Evolutionary conservation across 2,329 filamentous ascomycete species (phyloP).

Genomic region (Ceratocystis smalleyi): DNA sequence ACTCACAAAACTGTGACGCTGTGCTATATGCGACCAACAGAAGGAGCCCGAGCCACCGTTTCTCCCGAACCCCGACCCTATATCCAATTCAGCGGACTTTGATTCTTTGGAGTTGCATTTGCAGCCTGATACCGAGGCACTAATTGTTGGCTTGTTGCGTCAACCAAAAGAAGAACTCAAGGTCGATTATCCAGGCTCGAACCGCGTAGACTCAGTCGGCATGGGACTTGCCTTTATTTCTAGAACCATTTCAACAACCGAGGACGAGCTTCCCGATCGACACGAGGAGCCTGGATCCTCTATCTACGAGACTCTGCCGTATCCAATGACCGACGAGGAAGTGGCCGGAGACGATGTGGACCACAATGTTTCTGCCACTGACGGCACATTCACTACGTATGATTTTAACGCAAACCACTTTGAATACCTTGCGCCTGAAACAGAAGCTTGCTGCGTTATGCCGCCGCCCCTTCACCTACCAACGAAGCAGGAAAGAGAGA

Average conservation of each 20-base stretch:
- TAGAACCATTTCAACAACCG: not conserved
- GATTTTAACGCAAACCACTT: not conserved
- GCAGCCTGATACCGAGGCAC: not conserved
- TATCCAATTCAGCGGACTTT: not conserved
- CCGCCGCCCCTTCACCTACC: not conserved
- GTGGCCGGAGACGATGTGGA: not conserved
- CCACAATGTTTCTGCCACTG: not conserved
- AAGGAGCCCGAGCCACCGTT: slow-evolving; percentile 6
- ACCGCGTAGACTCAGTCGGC: not conserved
- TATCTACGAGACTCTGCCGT: not conserved
- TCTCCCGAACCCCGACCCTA: not conserved
- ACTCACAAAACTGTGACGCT: not conserved
- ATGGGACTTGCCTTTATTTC: not conserved
- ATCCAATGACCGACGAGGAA: not conserved
- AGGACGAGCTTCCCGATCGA: not conserved
- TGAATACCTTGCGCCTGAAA: not conserved
- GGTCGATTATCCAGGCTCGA: not conserved
- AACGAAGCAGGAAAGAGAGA: not conserved
- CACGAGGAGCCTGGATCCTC: not conserved
- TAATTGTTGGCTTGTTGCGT: not conserved
- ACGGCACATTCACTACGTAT: not conserved
- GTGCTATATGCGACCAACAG: not conserved
- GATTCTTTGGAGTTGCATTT: not conserved
- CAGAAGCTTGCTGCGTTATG: not conserved
- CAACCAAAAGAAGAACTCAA: not conserved